Percentiles rank a stretch among this genome's conserved stretches.
Evolutionary conservation across 805 yeast genomes (phyloP).

Genomic region (Lachancea lanzarotensis): DNA sequence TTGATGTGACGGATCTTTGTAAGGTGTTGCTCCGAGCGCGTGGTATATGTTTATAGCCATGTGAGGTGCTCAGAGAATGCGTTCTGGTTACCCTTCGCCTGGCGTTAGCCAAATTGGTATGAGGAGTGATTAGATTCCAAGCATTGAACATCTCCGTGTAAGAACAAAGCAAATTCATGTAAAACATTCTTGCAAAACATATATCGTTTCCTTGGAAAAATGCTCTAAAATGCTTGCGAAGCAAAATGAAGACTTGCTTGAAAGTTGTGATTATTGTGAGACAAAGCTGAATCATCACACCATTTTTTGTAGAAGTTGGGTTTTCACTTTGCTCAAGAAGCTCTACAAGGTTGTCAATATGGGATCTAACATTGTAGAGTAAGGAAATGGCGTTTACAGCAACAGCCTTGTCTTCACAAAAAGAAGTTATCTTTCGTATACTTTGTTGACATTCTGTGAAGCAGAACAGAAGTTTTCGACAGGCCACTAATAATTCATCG

Average conservation of each 20-base stretch:
- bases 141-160: constrained; percentile 65
- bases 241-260: constrained; percentile 42
- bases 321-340: constrained; percentile 46
- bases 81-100: constrained; percentile 10
- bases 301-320: constrained; percentile 21
- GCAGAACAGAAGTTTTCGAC: constrained; percentile 57
- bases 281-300: constrained; percentile 34
- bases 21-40: constrained; percentile 9
- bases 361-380: constrained; percentile 46
- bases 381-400: constrained; percentile 48
- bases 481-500: constrained; percentile 31
- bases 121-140: constrained; percentile 35
- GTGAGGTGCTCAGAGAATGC: constrained; percentile 5
- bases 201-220: constrained; percentile 56
- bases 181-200: constrained; percentile 57
- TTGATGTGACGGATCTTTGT: constrained; percentile 4
- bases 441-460: constrained; percentile 60
- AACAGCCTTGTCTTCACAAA: constrained; percentile 49
- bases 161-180: constrained; percentile 54
- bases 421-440: constrained; percentile 49
- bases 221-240: constrained; percentile 42
- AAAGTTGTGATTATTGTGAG: constrained; percentile 40
- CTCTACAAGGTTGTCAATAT: constrained; percentile 52
- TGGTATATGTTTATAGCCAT: constrained; percentile 6
- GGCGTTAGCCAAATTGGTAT: constrained; percentile 5